phyloP scores from a whole-genome alignment of 2,329 filamentous ascomycete species.

The Alternaria sp. region DNA sequence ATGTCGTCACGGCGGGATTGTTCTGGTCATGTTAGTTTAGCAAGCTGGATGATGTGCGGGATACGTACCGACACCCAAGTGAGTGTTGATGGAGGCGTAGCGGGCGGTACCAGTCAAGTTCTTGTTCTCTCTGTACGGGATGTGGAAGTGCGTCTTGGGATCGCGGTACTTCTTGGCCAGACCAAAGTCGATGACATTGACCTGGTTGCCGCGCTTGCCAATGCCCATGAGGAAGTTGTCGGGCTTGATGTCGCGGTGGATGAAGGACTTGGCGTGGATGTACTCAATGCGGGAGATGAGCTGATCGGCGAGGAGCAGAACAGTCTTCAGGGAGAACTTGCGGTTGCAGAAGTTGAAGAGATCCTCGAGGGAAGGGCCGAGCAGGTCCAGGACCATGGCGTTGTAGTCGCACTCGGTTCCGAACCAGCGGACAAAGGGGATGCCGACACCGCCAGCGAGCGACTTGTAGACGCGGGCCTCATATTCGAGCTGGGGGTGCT shows the following conservation, averaged over 20 bases:
- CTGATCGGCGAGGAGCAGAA: constrained; percentile 94
- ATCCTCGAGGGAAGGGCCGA: constrained; percentile 94
- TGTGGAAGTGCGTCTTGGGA: constrained; percentile 99
- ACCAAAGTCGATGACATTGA: constrained; percentile 99
- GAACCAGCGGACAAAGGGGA: constrained; percentile 99
- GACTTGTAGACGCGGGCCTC: constrained; percentile 91
- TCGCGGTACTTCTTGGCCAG: constrained; percentile 99
- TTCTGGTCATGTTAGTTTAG: constrained; percentile 60
- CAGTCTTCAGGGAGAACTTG: constrained; percentile 99
- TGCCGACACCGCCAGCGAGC: constrained; percentile 94
- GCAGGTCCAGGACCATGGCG: constrained; percentile 97
- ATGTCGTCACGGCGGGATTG: constrained; percentile 99
- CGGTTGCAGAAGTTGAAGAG: constrained; percentile 99
- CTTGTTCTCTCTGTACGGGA: constrained; percentile 99
- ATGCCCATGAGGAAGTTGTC: constrained; percentile 99
- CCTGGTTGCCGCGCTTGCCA: constrained; percentile 98
- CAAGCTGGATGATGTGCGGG: not conserved
- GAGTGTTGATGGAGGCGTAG: constrained; percentile 98
- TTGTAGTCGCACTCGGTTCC: constrained; percentile 99
- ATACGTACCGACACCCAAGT: constrained; percentile 84
- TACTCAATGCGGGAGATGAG: constrained; percentile 99
- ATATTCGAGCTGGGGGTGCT: constrained; percentile 98
- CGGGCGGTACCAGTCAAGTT: constrained; percentile 98
- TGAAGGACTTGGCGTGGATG: constrained; percentile 99
- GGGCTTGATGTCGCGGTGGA: constrained; percentile 99